Conservation (phyloP, 2,329 filamentous ascomycete species). For the Talaromyces sp. region DNA sequence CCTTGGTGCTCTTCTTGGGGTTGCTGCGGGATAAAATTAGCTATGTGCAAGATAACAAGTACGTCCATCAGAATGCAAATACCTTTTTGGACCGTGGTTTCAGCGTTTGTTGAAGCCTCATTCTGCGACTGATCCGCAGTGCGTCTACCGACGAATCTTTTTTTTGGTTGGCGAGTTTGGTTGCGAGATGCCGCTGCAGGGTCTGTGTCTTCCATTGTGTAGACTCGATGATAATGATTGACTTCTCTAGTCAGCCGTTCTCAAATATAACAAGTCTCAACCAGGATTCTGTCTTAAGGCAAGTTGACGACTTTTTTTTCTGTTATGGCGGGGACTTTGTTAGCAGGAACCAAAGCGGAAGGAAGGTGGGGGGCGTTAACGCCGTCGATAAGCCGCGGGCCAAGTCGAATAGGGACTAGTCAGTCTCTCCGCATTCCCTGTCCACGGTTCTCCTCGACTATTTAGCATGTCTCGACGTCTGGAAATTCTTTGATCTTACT, state of each 20-base stretch:
- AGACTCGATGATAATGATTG: background rate
- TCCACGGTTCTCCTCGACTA: background rate
- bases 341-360: background rate
- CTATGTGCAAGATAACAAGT: conserved; percentile 4
- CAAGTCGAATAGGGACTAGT: background rate
- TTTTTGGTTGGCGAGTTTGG: conserved; percentile 66
- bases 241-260: background rate
- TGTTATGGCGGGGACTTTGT: background rate
- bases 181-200: conserved; percentile 22
- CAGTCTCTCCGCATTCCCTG: background rate
- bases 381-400: background rate
- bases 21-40: conserved; percentile 44
- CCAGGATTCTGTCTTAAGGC: background rate
- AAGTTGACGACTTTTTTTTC: background rate
- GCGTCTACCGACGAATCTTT: conserved; percentile 81
- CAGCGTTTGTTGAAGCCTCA: conserved; percentile 51
- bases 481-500: background rate
- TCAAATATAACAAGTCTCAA: background rate
- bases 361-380: background rate
- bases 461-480: background rate
- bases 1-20: conserved; percentile 66
- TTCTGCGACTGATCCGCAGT: conserved; percentile 59
- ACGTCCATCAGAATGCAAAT: conserved; percentile 10
- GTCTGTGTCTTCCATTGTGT: conserved; percentile 12
- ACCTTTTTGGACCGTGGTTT: conserved; percentile 46